Conservation (phyloP, 306 rosid species). For the Vicia sativa region DNA sequence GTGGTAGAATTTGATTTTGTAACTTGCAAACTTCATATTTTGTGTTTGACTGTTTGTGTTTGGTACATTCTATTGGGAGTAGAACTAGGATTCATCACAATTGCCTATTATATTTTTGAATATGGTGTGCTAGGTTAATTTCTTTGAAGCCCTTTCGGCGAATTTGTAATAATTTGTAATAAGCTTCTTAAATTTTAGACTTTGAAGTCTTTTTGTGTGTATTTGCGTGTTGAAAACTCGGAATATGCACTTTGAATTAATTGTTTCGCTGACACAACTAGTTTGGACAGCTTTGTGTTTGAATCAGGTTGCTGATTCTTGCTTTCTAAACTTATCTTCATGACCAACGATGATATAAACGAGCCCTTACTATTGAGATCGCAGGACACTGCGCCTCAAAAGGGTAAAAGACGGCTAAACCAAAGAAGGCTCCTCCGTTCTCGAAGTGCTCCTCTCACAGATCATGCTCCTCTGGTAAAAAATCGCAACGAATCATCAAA, state of each 20-base stretch:
- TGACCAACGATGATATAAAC: slow-evolving; percentile 50
- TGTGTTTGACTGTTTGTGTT: not conserved
- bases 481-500: slow-evolving; percentile 21
- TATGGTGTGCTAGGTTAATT: slow-evolving; percentile 1
- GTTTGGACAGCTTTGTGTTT: slow-evolving; percentile 27
- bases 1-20: no score
- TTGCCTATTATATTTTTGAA: not conserved
- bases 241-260: not conserved
- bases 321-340: slow-evolving; percentile 37
- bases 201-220: slow-evolving; percentile 6
- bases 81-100: slow-evolving; percentile 12
- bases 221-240: not conserved
- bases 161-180: not conserved
- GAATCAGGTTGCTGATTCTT: slow-evolving; percentile 41
- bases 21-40: no score
- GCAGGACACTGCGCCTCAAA: slow-evolving; percentile 34
- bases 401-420: slow-evolving; percentile 34
- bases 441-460: slow-evolving; percentile 62
- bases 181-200: slow-evolving; percentile 2
- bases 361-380: slow-evolving; percentile 47
- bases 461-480: slow-evolving; percentile 6
- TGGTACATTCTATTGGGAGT: slow-evolving; percentile 3
- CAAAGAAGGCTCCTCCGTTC: slow-evolving; percentile 47
- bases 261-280: slow-evolving; percentile 23
- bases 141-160: not conserved